phyloP scores from a whole-genome alignment of 129 eudicot genomes.

The Dittrichia graveolens region DNA sequence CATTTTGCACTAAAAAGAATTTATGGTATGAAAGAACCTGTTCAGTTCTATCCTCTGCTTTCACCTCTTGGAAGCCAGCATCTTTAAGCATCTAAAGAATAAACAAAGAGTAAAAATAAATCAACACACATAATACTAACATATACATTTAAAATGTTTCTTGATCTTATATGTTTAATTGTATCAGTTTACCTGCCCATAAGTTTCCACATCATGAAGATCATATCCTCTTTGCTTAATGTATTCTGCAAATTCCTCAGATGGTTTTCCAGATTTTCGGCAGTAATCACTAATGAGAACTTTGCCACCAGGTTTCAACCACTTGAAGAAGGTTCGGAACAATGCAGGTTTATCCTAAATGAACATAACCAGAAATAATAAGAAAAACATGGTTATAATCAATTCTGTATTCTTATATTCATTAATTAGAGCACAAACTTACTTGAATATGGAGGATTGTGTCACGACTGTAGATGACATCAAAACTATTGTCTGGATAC shows the following conservation, averaged over 20 bases:
- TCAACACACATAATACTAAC: background rate
- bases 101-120: background rate
- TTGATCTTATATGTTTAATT: background rate
- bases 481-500: constrained; percentile 77
- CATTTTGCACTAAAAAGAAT: too few species aligned
- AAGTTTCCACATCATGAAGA: constrained; percentile 86
- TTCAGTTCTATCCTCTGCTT: constrained; percentile 92
- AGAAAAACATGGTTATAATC: background rate
- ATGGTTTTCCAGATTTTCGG: constrained; percentile 70
- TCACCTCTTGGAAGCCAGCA: constrained; percentile 80
- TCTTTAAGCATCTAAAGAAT: constrained; percentile 79
- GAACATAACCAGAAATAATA: constrained; percentile 6
- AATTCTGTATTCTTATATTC: too few species aligned
- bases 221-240: constrained; percentile 98
- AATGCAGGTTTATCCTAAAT: constrained; percentile 86
- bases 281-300: constrained; percentile 96
- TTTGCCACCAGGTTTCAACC: constrained; percentile 98
- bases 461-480: constrained; percentile 96
- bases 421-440: constrained; percentile 18
- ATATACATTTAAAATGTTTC: background rate
- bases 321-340: constrained; percentile 77
- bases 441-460: constrained; percentile 98
- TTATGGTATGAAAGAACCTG: constrained; percentile 48
- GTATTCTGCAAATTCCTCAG: constrained; percentile 75
- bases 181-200: constrained; percentile 64